Percentiles rank a stretch among this genome's conserved stretches.
These are phyloP conservation scores for Delonix regia DNA, from an alignment of 306 rosid species.

Conservation along the genomic window DNA sequence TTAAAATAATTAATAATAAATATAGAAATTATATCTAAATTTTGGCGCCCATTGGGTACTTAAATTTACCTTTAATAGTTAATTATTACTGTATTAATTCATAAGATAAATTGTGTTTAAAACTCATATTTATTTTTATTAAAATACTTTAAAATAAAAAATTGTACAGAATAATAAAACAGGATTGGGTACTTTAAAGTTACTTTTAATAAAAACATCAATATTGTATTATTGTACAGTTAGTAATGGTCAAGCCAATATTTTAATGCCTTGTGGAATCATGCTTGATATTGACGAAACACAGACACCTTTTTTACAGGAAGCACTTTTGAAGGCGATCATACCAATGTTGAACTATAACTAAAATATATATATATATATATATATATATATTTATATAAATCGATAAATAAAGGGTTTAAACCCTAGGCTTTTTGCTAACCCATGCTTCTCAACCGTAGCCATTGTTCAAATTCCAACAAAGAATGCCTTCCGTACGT, in stretches of 20 bases:
- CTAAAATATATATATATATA: too few species aligned
- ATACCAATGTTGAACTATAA: slow-evolving; percentile 39
- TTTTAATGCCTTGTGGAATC: slow-evolving; percentile 34
- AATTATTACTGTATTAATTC: too few species aligned
- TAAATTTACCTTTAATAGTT: not conserved
- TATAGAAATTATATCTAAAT: too few species aligned
- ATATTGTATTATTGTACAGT: not conserved
- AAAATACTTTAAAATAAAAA: too few species aligned
- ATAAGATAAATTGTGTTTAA: too few species aligned
- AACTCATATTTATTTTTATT: too few species aligned
- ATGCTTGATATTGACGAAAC: slow-evolving; percentile 50
- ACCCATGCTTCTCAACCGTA: slow-evolving; percentile 59
- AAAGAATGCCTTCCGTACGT: slow-evolving; percentile 37
- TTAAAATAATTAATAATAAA: too few species aligned
- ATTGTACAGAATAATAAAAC: too few species aligned
- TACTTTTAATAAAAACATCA: too few species aligned
- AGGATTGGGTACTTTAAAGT: too few species aligned
- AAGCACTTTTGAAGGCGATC: slow-evolving; percentile 40
- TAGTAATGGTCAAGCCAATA: not conserved
- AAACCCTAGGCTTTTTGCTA: slow-evolving; percentile 44
- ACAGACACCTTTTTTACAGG: slow-evolving; percentile 34
- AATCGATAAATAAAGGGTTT: too few species aligned
- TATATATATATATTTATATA: too few species aligned
- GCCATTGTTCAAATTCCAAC: slow-evolving; percentile 47
- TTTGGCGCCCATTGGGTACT: not conserved